Conservation (phyloP, 768 basidiomycete species). For the Chalciporus sphaerocephalus region DNA sequence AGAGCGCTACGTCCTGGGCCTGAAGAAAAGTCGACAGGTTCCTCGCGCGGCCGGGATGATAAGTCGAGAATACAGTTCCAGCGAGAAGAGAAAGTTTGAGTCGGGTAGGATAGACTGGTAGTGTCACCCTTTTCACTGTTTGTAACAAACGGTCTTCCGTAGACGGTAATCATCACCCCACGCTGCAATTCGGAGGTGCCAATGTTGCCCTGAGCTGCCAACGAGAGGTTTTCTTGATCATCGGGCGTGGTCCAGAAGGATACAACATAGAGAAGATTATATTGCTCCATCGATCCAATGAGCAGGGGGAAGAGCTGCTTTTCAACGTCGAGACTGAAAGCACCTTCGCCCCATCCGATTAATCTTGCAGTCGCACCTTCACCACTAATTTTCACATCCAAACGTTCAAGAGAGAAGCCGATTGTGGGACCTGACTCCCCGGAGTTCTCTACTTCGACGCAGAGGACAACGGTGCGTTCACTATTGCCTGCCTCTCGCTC, state of each 20-base stretch:
- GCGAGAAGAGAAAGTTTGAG: slow-evolving; percentile 70
- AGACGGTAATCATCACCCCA: slow-evolving; percentile 75
- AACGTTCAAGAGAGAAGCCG: slow-evolving; percentile 71
- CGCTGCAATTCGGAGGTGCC: slow-evolving; percentile 53
- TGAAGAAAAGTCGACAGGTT: slow-evolving; percentile 14
- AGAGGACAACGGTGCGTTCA: slow-evolving; percentile 84
- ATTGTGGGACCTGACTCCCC: slow-evolving; percentile 56
- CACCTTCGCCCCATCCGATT: slow-evolving; percentile 46
- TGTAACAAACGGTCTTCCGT: slow-evolving; percentile 61
- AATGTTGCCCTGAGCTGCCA: slow-evolving; percentile 31
- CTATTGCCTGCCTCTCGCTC: slow-evolving; percentile 64
- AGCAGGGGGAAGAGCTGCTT: slow-evolving; percentile 62
- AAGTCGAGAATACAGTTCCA: slow-evolving; percentile 92
- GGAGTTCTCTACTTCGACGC: slow-evolving; percentile 84
- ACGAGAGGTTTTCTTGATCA: slow-evolving; percentile 40
- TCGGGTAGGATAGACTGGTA: slow-evolving; percentile 47
- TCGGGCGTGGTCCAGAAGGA: slow-evolving; percentile 67
- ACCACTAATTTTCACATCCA: slow-evolving; percentile 74
- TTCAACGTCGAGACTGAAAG: slow-evolving; percentile 31
- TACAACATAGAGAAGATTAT: slow-evolving; percentile 87
- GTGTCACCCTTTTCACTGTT: slow-evolving; percentile 18
- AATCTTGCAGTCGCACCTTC: slow-evolving; percentile 50
- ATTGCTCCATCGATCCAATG: slow-evolving; percentile 73
- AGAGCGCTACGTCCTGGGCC: slow-evolving; percentile 39
- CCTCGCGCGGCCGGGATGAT: slow-evolving; percentile 32